Evolutionary conservation across 1,139 yeast species (phyloP).

Genomic region (Suhomyces taliae): DNA sequence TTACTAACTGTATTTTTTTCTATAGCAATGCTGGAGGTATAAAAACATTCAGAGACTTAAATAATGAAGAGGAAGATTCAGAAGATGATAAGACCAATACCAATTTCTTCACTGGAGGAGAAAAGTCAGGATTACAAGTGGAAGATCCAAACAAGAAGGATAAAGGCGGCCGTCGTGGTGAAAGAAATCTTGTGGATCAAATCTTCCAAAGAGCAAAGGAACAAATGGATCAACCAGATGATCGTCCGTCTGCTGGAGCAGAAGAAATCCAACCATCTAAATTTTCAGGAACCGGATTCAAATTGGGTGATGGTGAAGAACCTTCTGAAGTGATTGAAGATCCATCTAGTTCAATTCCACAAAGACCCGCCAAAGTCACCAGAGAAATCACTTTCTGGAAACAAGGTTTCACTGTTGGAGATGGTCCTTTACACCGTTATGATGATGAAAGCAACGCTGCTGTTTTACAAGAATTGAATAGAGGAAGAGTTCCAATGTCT

Average conservation of each 20-base stretch:
- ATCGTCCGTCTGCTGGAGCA: conserved; percentile 39
- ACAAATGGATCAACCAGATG: conserved; percentile 45
- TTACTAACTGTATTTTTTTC: conserved; percentile 1
- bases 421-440: conserved; percentile 79
- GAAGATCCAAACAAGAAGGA: conserved; percentile 76
- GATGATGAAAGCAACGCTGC: conserved; percentile 86
- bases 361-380: conserved; percentile 52
- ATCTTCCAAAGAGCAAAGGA: conserved; percentile 48
- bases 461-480: conserved; percentile 75
- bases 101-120: conserved; percentile 92
- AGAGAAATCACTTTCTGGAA: conserved; percentile 92
- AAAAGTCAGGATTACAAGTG: conserved; percentile 89
- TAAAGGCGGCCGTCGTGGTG: conserved; percentile 24
- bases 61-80: conserved; percentile 43
- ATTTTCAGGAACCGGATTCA: conserved; percentile 76
- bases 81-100: conserved; percentile 68
- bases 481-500: conserved; percentile 91
- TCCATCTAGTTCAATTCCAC: conserved; percentile 27
- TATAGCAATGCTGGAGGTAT: conserved; percentile 22
- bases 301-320: conserved; percentile 65
- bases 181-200: conserved; percentile 46
- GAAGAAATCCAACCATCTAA: conserved; percentile 15
- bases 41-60: conserved; percentile 54
- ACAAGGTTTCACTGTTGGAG: conserved; percentile 94
- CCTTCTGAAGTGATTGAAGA: conserved; percentile 41